Base-by-base conservation (phyloP, 306 rosid species). In the Cyclanthera cordifolia region DNA sequence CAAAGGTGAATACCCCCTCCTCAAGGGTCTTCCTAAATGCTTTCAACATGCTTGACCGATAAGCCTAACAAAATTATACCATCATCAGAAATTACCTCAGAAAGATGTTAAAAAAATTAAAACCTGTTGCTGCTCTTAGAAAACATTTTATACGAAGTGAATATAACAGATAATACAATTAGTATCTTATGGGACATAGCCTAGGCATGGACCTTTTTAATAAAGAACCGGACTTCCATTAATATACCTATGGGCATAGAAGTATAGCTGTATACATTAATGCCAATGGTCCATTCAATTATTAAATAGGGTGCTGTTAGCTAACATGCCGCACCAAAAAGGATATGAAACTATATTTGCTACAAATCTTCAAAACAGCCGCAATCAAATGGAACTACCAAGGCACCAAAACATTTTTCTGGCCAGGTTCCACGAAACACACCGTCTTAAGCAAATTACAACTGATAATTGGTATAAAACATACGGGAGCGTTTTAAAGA, bases 21-120 rank as follows among this genome's bases (percentile, higher is more conserved):
- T 93, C 96, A 8, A 93, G 86, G 74, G 93, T 93, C 91, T 85
- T 93, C 85, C 78, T 90, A 84, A 93, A 93, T 75, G 95, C 91
- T 81, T 88, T 93, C 84, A 93, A 81, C 99, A 93, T 93, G 90
- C 99, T 93, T 66, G 81, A 82, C 59, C 94, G 87, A 77, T 93
- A 93, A 64, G 95, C 95, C 99, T 93, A 83, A 59, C 72, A 67
- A 56, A 28, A 56, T 67, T 71, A 34, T 28, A 73, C 27, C 49
- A 73, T 27, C 2, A 39, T 20, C 21, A 15, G 63, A 14, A 17
- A 66, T 27, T 23, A 57, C 46, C 67, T 65, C 41, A 55, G 24
- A 67, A 39, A 48, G 27, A 67, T 25, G 57, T 20, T n/a, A 4
- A 52, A 53, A 53, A 70, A 34, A 6, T 6, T 30, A 69, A 69